phyloP scores from a whole-genome alignment of 805 yeast genomes.

The Kodamaea kakaduensis region DNA sequence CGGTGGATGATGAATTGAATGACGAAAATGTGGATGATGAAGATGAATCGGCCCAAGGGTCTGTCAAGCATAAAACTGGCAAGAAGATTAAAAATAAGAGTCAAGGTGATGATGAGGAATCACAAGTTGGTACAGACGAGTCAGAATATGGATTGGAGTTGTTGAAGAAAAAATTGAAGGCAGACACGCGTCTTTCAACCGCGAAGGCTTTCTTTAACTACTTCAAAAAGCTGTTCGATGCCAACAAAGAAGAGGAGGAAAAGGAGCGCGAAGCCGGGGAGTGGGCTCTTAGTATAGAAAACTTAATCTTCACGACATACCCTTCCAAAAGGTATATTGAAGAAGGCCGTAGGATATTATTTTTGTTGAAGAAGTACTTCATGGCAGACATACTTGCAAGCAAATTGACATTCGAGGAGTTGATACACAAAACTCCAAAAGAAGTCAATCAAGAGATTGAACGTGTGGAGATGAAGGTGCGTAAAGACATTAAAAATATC shows the following conservation, averaged over 20 bases:
- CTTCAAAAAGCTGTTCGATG: conserved; percentile 38
- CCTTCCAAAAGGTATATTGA: conserved; percentile 51
- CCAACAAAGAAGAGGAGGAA: conserved; percentile 19
- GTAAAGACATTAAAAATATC: conserved; percentile 63
- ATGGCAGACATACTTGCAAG: conserved; percentile 55
- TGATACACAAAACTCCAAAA: conserved; percentile 64
- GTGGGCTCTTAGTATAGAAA: conserved; percentile 53
- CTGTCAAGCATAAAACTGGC: neutral
- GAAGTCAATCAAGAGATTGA: conserved; percentile 79
- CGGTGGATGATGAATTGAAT: conserved; percentile 2
- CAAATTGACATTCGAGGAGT: conserved; percentile 49
- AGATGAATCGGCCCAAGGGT: conserved; percentile 12
- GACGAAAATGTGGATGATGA: no score
- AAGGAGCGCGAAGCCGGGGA: conserved; percentile 33
- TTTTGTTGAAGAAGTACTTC: conserved; percentile 59
- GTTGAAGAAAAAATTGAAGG: conserved; percentile 15
- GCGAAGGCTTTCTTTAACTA: conserved; percentile 47
- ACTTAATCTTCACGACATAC: conserved; percentile 36
- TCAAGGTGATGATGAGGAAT: no score
- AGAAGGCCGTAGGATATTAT: conserved; percentile 62
- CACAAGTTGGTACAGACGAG: conserved; percentile 2
- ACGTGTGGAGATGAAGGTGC: conserved; percentile 65
- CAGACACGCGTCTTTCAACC: conserved; percentile 46
- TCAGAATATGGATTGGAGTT: conserved; percentile 8
- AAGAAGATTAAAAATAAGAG: neutral